These are phyloP conservation scores for Lagenidium sp. DNA, from an alignment of 352 stramenopile genomes.

Conservation along the genomic window DNA sequence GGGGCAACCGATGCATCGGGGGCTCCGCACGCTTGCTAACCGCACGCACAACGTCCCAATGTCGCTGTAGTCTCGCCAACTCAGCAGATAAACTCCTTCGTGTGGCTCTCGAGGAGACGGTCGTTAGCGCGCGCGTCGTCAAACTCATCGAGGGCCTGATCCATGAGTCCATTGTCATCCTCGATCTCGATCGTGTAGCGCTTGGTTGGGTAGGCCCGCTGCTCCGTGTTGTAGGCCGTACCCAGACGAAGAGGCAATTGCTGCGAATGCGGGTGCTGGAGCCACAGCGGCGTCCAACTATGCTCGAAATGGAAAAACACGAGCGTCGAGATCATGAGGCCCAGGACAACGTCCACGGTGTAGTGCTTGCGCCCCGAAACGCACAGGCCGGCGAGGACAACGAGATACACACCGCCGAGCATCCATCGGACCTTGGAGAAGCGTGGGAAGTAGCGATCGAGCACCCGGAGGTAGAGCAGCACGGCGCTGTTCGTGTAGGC, in stretches of 20 bases:
- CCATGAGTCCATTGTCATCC: not conserved
- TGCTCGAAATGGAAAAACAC: constrained; percentile 40
- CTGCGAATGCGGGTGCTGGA: constrained; percentile 9
- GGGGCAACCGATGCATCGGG: no score
- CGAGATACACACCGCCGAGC: constrained; percentile 19
- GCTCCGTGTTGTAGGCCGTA: not conserved
- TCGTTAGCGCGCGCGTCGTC: not conserved
- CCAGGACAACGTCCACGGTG: constrained; percentile 30
- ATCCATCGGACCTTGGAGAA: constrained; percentile 17
- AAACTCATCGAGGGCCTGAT: not conserved
- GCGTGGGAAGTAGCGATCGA: constrained; percentile 18
- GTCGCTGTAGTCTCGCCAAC: no score
- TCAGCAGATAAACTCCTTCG: not conserved
- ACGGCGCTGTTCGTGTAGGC: constrained; percentile 30
- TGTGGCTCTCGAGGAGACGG: not conserved
- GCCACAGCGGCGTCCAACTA: constrained; percentile 17
- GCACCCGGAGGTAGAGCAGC: constrained; percentile 28
- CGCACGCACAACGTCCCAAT: no score
- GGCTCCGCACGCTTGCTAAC: no score
- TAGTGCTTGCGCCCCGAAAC: constrained; percentile 33
- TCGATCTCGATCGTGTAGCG: not conserved
- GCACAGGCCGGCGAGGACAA: constrained; percentile 20
- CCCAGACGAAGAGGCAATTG: no score
- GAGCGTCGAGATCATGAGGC: constrained; percentile 23
- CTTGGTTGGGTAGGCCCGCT: not conserved